phyloP scores from a whole-genome alignment of 768 basidiomycete species.

The Pulveroboletus ravenelii region DNA sequence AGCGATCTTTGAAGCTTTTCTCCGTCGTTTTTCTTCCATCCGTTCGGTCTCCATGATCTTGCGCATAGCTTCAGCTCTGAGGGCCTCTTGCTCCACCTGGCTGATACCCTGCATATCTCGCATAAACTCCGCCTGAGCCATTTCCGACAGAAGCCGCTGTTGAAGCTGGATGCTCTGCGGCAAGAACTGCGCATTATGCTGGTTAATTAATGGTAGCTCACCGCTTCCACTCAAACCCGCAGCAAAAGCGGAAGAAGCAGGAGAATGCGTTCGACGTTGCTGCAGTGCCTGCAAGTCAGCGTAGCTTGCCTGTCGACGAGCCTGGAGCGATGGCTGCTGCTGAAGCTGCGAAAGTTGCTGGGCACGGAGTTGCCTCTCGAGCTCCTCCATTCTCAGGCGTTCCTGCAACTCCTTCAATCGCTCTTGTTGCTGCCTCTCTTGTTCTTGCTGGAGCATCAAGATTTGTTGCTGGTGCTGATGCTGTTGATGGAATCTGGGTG shows the following conservation, averaged over 20 bases:
- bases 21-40: constrained; percentile 79
- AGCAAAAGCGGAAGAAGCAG: constrained; percentile 34
- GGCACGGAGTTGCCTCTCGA: constrained; percentile 57
- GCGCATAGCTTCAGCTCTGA: constrained; percentile 75
- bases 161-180: constrained; percentile 69
- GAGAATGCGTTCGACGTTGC: constrained; percentile 50
- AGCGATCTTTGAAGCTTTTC: constrained; percentile 80
- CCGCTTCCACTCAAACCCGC: constrained; percentile 18
- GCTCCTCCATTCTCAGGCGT: constrained; percentile 58
- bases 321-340: constrained; percentile 37
- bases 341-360: constrained; percentile 49
- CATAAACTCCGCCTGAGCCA: constrained; percentile 66
- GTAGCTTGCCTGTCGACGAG: constrained; percentile 38
- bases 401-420: constrained; percentile 59
- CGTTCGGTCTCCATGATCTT: constrained; percentile 89
- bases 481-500: constrained; percentile 75
- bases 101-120: constrained; percentile 58
- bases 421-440: constrained; percentile 55
- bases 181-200: constrained; percentile 50
- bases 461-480: constrained; percentile 72
- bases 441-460: constrained; percentile 62
- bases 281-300: constrained; percentile 47
- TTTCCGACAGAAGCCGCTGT: constrained; percentile 71
- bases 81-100: constrained; percentile 61
- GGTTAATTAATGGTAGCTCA: constrained; percentile 37